phyloP scores from a whole-genome alignment of 1,284 basidiomycete species.

The Ustilago lituana region DNA sequence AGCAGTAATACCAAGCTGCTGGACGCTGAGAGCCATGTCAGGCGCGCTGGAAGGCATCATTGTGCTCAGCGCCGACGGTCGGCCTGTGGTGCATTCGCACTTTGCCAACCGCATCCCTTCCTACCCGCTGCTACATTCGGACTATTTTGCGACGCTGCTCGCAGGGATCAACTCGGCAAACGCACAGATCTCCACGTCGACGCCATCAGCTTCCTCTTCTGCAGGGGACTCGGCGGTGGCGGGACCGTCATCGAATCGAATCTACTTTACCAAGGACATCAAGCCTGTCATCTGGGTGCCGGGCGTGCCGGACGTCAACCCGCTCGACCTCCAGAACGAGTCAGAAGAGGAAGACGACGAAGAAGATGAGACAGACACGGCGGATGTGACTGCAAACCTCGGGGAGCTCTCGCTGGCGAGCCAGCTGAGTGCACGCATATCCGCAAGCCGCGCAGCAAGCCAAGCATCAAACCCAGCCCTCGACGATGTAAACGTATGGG shows the following conservation, averaged over 20 bases:
- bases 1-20: not conserved
- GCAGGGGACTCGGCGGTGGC: not conserved
- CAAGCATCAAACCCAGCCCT: not conserved
- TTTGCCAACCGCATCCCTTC: constrained; percentile 81
- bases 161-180: constrained; percentile 42
- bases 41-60: constrained; percentile 81
- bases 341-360: constrained; percentile 25
- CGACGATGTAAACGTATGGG: constrained; percentile 49
- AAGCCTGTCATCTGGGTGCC: constrained; percentile 54
- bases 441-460: constrained; percentile 12
- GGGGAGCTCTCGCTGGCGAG: constrained; percentile 42
- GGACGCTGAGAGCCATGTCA: constrained; percentile 10
- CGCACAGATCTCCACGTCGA: constrained; percentile 29
- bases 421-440: constrained; percentile 38
- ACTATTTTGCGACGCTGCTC: constrained; percentile 80
- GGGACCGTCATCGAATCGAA: constrained; percentile 24
- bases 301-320: constrained; percentile 46
- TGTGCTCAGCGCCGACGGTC: constrained; percentile 83
- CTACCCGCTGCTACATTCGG: constrained; percentile 85
- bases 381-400: constrained; percentile 20
- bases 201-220: constrained; percentile 2
- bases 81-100: constrained; percentile 88
- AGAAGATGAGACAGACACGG: constrained; percentile 19
- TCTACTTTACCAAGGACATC: constrained; percentile 49
- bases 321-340: constrained; percentile 26